Evolutionary conservation across 345 rosid genomes (phyloP).

Genomic region (Eucalyptus rudis): DNA sequence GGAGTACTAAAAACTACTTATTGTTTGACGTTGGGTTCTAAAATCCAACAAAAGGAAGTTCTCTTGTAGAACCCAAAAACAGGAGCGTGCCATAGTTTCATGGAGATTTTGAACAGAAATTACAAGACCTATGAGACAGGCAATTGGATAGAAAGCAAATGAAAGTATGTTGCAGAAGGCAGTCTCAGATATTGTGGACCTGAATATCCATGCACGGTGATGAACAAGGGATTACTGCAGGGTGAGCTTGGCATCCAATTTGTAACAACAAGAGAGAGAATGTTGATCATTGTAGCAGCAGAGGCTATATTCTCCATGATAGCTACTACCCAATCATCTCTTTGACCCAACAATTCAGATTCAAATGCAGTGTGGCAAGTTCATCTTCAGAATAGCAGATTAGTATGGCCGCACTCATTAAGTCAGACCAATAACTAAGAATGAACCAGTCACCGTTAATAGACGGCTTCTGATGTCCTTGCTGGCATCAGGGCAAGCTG

Average conservation of each 20-base stretch:
- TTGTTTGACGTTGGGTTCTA: background rate
- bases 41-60: background rate
- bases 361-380: background rate
- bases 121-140: no score
- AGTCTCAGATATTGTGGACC: no score
- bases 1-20: no score
- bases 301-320: background rate
- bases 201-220: no score
- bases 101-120: background rate
- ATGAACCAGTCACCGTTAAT: background rate
- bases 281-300: rapidly evolving
- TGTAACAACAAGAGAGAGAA: background rate
- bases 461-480: no score
- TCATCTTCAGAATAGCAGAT: background rate
- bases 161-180: no score
- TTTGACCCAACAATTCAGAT: no score
- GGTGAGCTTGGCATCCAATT: no score
- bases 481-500: no score
- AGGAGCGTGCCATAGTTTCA: background rate
- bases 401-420: rapidly evolving
- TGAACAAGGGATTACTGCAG: background rate
- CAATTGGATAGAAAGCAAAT: no score
- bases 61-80: background rate
- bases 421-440: background rate
- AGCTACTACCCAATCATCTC: no score